These are phyloP conservation scores for Boletellus ananas DNA, from an alignment of 768 basidiomycete genomes.

Conservation along the genomic window DNA sequence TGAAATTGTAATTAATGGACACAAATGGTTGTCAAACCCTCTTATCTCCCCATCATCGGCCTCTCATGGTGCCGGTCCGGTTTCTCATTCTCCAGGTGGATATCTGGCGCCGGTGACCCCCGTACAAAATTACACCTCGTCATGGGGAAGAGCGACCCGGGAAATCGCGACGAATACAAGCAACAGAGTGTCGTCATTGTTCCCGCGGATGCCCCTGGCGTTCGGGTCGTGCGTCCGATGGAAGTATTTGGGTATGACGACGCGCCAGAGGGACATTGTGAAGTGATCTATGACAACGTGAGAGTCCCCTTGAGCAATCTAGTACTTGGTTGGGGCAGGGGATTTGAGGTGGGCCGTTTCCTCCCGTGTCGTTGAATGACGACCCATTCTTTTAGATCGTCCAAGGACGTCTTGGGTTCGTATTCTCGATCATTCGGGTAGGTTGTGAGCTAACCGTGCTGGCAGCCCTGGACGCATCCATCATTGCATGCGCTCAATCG, in stretches of 20 bases:
- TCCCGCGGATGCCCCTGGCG: conserved; percentile 82
- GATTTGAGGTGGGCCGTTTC: conserved; percentile 69
- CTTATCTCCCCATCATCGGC: background rate
- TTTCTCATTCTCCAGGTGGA: conserved; percentile 63
- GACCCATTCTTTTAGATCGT: conserved; percentile 56
- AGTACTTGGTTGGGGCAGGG: conserved; percentile 89
- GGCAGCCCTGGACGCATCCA: conserved; percentile 90
- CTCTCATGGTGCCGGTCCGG: conserved; percentile 13
- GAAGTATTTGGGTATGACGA: conserved; percentile 92
- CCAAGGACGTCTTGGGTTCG: conserved; percentile 90
- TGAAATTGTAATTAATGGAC: conserved; percentile 90
- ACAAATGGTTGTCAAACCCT: conserved; percentile 72
- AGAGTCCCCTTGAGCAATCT: conserved; percentile 81
- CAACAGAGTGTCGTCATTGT: conserved; percentile 96
- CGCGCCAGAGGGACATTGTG: conserved; percentile 95
- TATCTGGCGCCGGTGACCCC: conserved; percentile 94
- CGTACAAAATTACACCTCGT: conserved; percentile 87
- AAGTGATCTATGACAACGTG: conserved; percentile 92
- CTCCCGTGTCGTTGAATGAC: background rate
- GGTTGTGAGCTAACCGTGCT: background rate
- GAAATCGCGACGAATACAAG: conserved; percentile 66
- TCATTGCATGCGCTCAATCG: conserved; percentile 97
- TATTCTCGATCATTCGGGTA: background rate
- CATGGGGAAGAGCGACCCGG: conserved; percentile 91
- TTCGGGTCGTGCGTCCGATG: conserved; percentile 90